Evolutionary conservation across 306 rosid species (phyloP).

Genomic region (Cucumis cinereus): DNA sequence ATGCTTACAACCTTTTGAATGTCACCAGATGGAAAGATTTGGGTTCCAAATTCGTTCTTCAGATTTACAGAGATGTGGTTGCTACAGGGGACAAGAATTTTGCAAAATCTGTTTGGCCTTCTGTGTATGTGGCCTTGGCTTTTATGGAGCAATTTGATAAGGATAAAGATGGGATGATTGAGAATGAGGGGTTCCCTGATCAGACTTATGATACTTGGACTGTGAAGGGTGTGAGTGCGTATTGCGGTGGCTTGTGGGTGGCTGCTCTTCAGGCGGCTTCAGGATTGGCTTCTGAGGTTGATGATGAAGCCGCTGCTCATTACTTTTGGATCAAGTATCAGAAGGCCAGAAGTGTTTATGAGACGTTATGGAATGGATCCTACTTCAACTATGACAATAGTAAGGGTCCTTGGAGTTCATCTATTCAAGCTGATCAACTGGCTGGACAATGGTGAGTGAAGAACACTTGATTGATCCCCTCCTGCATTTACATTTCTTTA

Average conservation of each 20-base stretch:
- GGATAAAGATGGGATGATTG: constrained; percentile 90
- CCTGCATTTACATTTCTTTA: background rate
- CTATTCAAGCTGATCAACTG: constrained; percentile 95
- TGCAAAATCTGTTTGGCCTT: constrained; percentile 86
- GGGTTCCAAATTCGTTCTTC: constrained; percentile 92
- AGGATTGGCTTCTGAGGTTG: constrained; percentile 70
- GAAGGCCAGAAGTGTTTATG: constrained; percentile 62
- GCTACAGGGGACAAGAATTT: constrained; percentile 82
- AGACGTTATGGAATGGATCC: constrained; percentile 90
- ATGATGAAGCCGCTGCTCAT: constrained; percentile 59
- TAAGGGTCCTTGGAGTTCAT: constrained; percentile 46
- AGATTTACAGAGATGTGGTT: constrained; percentile 80
- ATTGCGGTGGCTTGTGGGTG: constrained; percentile 91
- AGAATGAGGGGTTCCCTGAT: constrained; percentile 93
- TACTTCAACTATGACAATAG: constrained; percentile 79
- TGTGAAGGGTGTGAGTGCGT: constrained; percentile 89
- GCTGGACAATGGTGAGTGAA: constrained; percentile 83
- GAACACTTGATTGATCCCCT: background rate
- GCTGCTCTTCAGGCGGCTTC: constrained; percentile 94
- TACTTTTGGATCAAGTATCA: constrained; percentile 72
- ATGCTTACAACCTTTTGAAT: constrained; percentile 62
- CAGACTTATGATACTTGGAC: constrained; percentile 96
- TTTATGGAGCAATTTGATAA: constrained; percentile 91
- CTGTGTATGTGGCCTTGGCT: constrained; percentile 88
- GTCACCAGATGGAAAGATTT: constrained; percentile 93